Evolutionary conservation across 352 stramenopile genomes (phyloP).

Genomic region (Blastocystis sp.): DNA sequence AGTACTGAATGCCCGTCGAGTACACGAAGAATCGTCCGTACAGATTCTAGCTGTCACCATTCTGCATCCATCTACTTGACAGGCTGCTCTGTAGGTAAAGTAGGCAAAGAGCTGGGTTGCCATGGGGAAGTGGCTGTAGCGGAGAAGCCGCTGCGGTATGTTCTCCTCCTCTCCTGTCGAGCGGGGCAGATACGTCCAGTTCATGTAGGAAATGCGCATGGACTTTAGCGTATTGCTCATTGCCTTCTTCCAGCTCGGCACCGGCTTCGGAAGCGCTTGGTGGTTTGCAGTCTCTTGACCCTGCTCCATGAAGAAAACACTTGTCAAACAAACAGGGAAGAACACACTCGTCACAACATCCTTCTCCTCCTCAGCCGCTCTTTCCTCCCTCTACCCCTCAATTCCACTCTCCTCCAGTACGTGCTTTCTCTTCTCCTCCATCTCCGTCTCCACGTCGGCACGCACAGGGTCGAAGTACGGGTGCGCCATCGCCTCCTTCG

Average conservation of each 20-base stretch:
- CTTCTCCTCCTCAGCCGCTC: not conserved
- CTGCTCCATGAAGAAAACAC: not conserved
- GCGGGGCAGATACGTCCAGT: conserved; percentile 66
- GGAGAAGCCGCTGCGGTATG: conserved; percentile 20
- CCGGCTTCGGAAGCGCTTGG: not conserved
- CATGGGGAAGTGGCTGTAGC: conserved; percentile 67
- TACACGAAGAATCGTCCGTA: conserved; percentile 61
- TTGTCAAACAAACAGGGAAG: not conserved
- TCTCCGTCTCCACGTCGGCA: conserved; percentile 70
- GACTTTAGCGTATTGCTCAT: conserved; percentile 29
- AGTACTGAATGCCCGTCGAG: conserved; percentile 61
- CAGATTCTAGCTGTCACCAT: conserved; percentile 16
- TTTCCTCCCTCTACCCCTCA: not conserved
- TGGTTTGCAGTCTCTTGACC: not conserved
- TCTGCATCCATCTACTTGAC: conserved; percentile 23
- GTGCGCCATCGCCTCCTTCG: conserved; percentile 95
- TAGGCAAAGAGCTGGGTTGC: conserved; percentile 66
- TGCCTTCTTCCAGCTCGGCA: conserved; percentile 40
- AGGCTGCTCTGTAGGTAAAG: conserved; percentile 61
- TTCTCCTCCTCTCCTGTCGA: conserved; percentile 47
- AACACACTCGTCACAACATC: not conserved
- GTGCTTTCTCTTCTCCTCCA: conserved; percentile 6
- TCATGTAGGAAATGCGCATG: conserved; percentile 67
- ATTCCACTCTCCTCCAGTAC: not conserved
- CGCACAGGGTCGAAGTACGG: conserved; percentile 92